Evolutionary conservation across 2,329 filamentous ascomycete species (phyloP), one percentile per base, ranked within the genome.

Genomic region (Colletotrichum orchidophilum): DNA sequence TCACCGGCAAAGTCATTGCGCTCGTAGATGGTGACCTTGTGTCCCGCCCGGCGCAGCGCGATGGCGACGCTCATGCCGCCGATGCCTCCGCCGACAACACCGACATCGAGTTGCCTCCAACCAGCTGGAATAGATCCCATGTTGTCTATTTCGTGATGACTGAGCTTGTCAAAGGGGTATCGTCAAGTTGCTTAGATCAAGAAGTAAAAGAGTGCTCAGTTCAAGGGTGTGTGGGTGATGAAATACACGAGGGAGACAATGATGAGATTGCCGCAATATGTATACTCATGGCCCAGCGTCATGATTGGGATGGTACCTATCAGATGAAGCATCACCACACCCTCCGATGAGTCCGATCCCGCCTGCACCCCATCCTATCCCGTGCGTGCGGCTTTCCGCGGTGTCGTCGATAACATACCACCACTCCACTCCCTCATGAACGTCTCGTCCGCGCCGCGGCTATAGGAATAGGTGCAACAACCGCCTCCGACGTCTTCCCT

Each of bases 1-100:
- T 93, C 91, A 15, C 91, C 90, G 0, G 86, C 90, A 74, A 89
- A 93, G 77, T 93, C 89, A 39, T 86, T 84, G 46, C 87, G 87
- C 77, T 92, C 91, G 76, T 93, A 93, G 73, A 93, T 87, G 24
- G 88, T 91, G 2, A 87, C 84, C 1, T 76, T 60, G 75, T 87
- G 85, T 24, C 85, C 85, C 2, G 83, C 81, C 26, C 83, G 83
- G 4, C 85, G 83, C 13, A 87, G 80, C 0, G 85, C 81, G 39
- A 86, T 83, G 6, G 84, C 85, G 2, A 78, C 82, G 1, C 81
- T 83, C 77, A 86, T 81, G 73, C 85, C 85, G 13, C 85, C 85
- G 50, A 87, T 86, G 50, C 85, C 85, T 15, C 84, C 85, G 46
- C 85, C 85, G 4, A 87, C 72, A 31, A 87, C 81, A 21, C 79